A percentile compares a stretch with the other conserved stretches of the same genome.
Evolutionary conservation across 78 protist genomes (phyloP).

Genomic region (Dictyostelium intermedium): DNA sequence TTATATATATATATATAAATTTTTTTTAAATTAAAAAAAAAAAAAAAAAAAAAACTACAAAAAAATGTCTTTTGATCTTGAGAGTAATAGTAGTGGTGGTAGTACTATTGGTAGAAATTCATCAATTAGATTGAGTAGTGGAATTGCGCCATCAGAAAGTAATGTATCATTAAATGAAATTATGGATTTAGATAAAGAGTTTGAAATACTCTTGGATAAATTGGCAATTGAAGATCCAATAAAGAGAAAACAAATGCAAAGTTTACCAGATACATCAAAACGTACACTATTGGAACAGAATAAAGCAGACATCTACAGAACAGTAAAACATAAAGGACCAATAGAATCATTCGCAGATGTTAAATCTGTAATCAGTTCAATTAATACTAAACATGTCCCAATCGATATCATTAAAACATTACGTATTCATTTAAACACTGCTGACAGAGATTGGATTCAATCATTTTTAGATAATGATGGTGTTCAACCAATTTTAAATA

Average conservation of each 20-base stretch:
- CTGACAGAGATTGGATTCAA: conserved; percentile 49
- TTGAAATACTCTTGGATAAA: conserved; percentile 50
- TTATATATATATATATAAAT: no score
- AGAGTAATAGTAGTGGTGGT: background rate
- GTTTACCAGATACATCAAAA: conserved; percentile 21
- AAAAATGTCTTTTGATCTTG: background rate
- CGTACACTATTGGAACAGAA: conserved; percentile 48
- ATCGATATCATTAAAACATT: conserved; percentile 38
- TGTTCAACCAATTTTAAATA: conserved; percentile 54
- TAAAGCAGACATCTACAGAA: conserved; percentile 8
- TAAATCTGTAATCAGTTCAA: conserved; percentile 33
- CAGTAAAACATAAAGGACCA: background rate
- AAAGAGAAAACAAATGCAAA: conserved; percentile 51
- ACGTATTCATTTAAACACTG: conserved; percentile 49
- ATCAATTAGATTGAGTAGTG: background rate
- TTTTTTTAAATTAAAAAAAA: background rate
- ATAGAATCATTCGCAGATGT: conserved; percentile 28
- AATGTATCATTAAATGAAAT: background rate
- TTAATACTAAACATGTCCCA: background rate
- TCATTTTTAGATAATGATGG: conserved; percentile 38
- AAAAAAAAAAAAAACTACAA: background rate
- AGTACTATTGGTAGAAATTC: background rate
- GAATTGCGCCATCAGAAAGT: background rate
- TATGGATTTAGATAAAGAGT: conserved; percentile 21
- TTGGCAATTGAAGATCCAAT: conserved; percentile 49